phyloP scores from a whole-genome alignment of 768 basidiomycete genomes.

The Megacollybia marginata region DNA sequence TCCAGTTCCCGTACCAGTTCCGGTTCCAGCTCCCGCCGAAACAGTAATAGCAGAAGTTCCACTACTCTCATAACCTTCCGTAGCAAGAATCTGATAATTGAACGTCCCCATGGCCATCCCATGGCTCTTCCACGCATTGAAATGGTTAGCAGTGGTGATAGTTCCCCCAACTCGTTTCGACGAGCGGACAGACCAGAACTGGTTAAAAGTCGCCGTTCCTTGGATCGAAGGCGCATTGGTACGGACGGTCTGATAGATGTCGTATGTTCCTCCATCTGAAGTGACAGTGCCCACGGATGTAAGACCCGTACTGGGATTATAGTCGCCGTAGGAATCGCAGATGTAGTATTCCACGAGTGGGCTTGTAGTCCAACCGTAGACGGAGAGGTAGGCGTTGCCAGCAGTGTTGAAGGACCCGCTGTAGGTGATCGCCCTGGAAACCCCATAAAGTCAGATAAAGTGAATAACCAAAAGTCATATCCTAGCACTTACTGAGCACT shows the following conservation, averaged over 20 bases:
- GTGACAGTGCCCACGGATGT: constrained; percentile 21
- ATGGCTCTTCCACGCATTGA: constrained; percentile 18
- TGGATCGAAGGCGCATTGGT: constrained; percentile 26
- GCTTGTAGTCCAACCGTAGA: constrained; percentile 25
- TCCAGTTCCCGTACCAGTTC: not conserved
- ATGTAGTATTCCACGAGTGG: constrained; percentile 28
- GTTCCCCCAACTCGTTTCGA: constrained; percentile 8
- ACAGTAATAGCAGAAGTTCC: constrained; percentile 6
- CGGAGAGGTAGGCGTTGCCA: constrained; percentile 25
- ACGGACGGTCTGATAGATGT: constrained; percentile 21
- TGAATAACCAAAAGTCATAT: constrained; percentile 16
- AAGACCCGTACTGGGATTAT: constrained; percentile 16
- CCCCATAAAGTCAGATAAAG: constrained; percentile 12
- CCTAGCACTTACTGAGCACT: constrained; percentile 15
- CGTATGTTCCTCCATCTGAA: constrained; percentile 24
- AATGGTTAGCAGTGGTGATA: constrained; percentile 15
- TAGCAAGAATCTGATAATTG: constrained; percentile 22
- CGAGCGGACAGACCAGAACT: constrained; percentile 19
- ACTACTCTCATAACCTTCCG: constrained; percentile 20
- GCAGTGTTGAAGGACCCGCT: constrained; percentile 16
- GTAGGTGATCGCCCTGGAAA: constrained; percentile 19
- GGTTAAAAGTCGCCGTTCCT: constrained; percentile 26
- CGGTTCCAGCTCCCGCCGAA: not conserved
- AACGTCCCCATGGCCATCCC: constrained; percentile 16
- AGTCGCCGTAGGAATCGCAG: constrained; percentile 20